Conservation (phyloP, 768 basidiomycete genomes). For the Panaeolus cyanescens region DNA sequence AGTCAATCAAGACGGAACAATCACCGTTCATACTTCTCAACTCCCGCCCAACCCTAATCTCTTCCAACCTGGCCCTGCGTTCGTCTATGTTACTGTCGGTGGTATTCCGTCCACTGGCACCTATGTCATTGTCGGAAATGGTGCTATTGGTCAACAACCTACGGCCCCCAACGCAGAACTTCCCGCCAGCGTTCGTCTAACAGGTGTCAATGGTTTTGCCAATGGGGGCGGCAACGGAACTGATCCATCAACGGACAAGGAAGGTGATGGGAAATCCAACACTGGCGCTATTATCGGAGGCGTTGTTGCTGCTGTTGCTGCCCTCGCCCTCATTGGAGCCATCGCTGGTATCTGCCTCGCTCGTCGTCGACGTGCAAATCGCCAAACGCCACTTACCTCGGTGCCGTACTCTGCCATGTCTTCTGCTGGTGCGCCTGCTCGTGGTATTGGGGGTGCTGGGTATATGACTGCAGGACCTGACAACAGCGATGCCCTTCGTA, state of each 20-base stretch:
- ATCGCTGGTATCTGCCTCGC: constrained; percentile 52
- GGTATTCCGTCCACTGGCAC: constrained; percentile 85
- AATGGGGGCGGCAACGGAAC: constrained; percentile 14
- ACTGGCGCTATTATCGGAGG: constrained; percentile 50
- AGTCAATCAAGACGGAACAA: constrained; percentile 74
- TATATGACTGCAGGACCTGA: neutral
- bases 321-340: constrained; percentile 52
- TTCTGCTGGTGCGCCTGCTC: constrained; percentile 16
- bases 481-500: constrained; percentile 12
- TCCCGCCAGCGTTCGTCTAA: constrained; percentile 49
- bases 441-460: neutral
- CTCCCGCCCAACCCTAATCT: constrained; percentile 83
- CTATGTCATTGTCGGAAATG: constrained; percentile 77
- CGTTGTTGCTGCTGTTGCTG: constrained; percentile 54
- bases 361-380: constrained; percentile 48
- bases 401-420: constrained; percentile 22
- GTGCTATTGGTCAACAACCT: constrained; percentile 74
- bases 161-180: constrained; percentile 42
- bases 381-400: neutral
- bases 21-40: constrained; percentile 80
- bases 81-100: constrained; percentile 80
- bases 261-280: constrained; percentile 25
- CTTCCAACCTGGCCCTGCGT: constrained; percentile 86
- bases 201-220: constrained; percentile 40
- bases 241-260: constrained; percentile 6